Base-by-base conservation (phyloP, 2,329 filamentous ascomycete genomes). In the Neonectria coccinea region DNA sequence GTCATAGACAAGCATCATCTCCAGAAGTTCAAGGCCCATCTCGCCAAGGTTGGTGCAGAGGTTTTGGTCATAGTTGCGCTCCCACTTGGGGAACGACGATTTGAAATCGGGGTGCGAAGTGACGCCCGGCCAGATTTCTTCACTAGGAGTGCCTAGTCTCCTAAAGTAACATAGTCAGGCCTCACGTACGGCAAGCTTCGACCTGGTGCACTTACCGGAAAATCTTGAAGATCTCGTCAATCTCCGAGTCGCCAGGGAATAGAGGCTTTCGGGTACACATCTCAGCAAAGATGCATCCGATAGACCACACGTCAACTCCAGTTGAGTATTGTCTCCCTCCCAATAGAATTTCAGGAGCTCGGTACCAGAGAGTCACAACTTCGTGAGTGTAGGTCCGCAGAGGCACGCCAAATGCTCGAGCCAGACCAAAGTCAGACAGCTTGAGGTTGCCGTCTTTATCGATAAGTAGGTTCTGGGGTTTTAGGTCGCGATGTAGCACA, bases 21-120 rank as follows among this genome's bases (percentile, higher is more conserved):
- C 87, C 12, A 89, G 80, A 25, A 93, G 84, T 62, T 93, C 89
- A 11, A 92, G 83, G 27, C 91, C 91, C 22, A 84, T 79, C 1
- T 92, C 88, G 70, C 97, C 92, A 52, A 97, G 86, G 58, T 86
- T 90, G 47, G 92, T 39, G 96, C 84, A 27, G 87, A 81, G 53
- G 84, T 83, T 25, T 25, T 25, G 25, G 25, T 86, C 84, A 63
- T 87, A 84, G 75, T 93, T 91, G 62, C 92, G 89, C 73, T 86
- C 85, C 94, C 94, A 97, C 81, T 97, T 97, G 70, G 94, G 94
- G 81, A 97, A 97, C 3, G 92, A 94, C 29, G 91, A 79, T 80
- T 97, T 97, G 86, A 94, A 97, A 79, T 97, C 94, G 45, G 94
- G 94, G 82, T 97, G 97, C 9, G 92, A 94, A 16, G 93, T 96